Evolutionary conservation across 257 asterid genomes (phyloP).

Genomic region (Fraxinus pennsylvanica): DNA sequence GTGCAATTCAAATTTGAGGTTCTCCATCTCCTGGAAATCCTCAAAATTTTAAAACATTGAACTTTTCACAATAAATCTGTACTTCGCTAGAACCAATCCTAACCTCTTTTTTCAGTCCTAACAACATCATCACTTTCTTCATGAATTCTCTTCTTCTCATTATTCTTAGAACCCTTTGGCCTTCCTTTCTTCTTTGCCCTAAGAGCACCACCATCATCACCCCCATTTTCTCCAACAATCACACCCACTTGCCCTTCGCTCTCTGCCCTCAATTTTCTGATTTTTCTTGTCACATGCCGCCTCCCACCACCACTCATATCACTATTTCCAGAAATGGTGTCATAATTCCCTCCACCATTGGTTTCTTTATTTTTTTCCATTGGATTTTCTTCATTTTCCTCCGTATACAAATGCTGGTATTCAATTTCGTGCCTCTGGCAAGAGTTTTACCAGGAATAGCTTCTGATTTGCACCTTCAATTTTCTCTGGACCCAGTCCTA

Average conservation of each 20-base stretch:
- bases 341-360: constrained; percentile 21
- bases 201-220: constrained; percentile 8
- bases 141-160: constrained; percentile 13
- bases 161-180: constrained; percentile 39
- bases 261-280: constrained; percentile 1
- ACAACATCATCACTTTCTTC: constrained; percentile 16
- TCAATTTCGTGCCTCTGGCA: constrained; percentile 30
- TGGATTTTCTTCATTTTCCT: neutral
- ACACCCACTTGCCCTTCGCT: neutral
- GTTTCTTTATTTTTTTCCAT: neutral
- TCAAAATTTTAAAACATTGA: neutral
- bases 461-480: constrained; percentile 31
- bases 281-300: constrained; percentile 19
- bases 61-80: neutral
- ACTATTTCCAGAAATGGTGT: neutral
- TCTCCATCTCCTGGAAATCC: constrained; percentile 2
- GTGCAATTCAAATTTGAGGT: neutral
- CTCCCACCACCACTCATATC: constrained; percentile 9
- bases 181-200: constrained; percentile 34
- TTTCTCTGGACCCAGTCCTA: constrained; percentile 24
- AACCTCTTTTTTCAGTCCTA: constrained; percentile 14
- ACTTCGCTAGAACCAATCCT: constrained; percentile 13
- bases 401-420: neutral
- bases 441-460: constrained; percentile 35
- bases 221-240: constrained; percentile 7